These are phyloP conservation scores for Saccharomycopsis sp. DNA, from an alignment of 805 yeast genomes.

Conservation along the genomic window DNA sequence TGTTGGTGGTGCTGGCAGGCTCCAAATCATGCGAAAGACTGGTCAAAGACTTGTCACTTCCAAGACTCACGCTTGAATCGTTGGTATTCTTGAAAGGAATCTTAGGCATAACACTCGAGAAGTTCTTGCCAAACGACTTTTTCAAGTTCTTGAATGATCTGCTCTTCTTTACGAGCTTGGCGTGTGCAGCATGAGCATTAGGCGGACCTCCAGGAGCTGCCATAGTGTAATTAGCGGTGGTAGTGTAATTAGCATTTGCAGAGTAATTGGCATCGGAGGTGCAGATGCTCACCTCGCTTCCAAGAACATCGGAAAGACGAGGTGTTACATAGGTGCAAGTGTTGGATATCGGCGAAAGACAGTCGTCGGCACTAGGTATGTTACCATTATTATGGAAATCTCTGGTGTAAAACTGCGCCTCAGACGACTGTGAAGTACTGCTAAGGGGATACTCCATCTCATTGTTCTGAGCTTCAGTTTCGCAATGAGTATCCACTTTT, in stretches of 20 bases:
- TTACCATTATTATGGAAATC: not conserved
- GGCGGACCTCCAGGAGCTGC: not conserved
- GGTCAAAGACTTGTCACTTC: constrained; percentile 19
- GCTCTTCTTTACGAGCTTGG: constrained; percentile 10
- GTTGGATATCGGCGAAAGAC: constrained; percentile 10
- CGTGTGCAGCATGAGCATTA: not conserved
- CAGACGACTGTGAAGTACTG: not conserved
- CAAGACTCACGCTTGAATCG: constrained; percentile 10
- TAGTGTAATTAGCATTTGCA: too few relatives aligned
- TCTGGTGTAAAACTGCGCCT: not conserved
- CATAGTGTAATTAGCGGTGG: too few relatives aligned
- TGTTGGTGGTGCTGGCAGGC: not conserved
- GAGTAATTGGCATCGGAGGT: not conserved
- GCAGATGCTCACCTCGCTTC: not conserved
- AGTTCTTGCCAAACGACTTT: constrained; percentile 13
- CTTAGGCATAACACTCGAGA: constrained; percentile 7
- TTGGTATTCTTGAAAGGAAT: constrained; percentile 11
- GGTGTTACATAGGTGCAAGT: constrained; percentile 15
- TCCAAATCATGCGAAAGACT: constrained; percentile 19
- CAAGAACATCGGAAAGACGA: constrained; percentile 6
- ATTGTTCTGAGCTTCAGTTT: not conserved
- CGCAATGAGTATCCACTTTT: not conserved
- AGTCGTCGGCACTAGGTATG: not conserved
- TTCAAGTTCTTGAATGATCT: constrained; percentile 13
- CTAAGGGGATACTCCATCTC: not conserved